phyloP scores from a whole-genome alignment of 306 rosid species.

The Comarum palustre region DNA sequence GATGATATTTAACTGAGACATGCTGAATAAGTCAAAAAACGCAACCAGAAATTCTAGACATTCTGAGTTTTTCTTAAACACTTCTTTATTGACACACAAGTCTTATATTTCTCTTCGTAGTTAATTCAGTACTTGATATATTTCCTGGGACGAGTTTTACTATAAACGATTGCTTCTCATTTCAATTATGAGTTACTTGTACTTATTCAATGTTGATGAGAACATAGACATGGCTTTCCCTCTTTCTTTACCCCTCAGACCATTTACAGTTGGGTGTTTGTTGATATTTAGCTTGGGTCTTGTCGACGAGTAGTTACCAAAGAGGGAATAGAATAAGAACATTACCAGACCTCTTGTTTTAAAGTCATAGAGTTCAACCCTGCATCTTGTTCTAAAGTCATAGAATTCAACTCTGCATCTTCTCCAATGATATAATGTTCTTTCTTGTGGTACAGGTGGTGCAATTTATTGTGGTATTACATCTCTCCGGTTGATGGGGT shows the following conservation, averaged over 20 bases:
- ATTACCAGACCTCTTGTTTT: neutral
- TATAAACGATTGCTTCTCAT: neutral
- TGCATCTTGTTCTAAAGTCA: slow-evolving; percentile 15
- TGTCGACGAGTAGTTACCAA: neutral
- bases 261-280: neutral
- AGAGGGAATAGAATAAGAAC: neutral
- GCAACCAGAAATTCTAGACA: neutral
- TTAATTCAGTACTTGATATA: neutral
- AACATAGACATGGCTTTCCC: neutral
- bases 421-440: slow-evolving; percentile 37
- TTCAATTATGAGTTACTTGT: neutral
- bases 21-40: neutral
- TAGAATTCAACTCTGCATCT: slow-evolving; percentile 21
- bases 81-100: neutral
- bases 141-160: neutral
- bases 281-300: neutral
- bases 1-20: neutral
- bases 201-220: neutral
- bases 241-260: neutral
- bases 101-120: neutral
- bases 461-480: slow-evolving; percentile 85
- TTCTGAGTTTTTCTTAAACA: neutral
- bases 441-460: slow-evolving; percentile 81
- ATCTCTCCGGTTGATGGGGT: slow-evolving; percentile 86
- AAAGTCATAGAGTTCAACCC: slow-evolving; percentile 4